phyloP scores from a whole-genome alignment of 306 rosid species.

The Trichosanthes cucumerina region DNA sequence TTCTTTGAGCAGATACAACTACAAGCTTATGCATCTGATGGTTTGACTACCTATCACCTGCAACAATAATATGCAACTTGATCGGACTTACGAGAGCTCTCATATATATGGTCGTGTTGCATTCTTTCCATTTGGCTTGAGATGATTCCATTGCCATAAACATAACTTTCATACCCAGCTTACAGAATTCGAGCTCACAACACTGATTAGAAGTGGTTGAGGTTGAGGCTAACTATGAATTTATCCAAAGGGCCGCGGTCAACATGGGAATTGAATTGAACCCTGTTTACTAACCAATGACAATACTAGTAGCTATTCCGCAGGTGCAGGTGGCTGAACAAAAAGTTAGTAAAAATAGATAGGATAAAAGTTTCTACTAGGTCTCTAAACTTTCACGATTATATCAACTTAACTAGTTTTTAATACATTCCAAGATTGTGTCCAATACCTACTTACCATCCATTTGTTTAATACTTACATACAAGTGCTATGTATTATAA shows the following conservation, averaged over 20 bases:
- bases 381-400: too few relatives aligned
- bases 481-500: neutral
- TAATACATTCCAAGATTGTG: too few relatives aligned
- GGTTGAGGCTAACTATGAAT: neutral
- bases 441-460: too few relatives aligned
- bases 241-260: neutral
- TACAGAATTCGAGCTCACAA: neutral
- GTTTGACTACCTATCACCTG: neutral
- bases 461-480: too few relatives aligned
- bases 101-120: neutral
- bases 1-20: too few relatives aligned
- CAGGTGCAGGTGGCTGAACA: neutral
- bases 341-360: neutral
- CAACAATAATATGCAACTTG: neutral
- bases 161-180: too few relatives aligned
- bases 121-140: neutral
- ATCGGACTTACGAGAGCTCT: neutral
- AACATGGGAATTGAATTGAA: neutral
- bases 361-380: neutral
- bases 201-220: neutral
- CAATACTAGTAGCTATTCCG: neutral
- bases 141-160: neutral
- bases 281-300: neutral
- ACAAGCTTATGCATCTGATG: neutral
- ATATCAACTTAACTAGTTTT: too few relatives aligned